Evolutionary conservation across 2,329 filamentous ascomycete genomes (phyloP), one percentile per base, ranked within the genome.

Genomic region (Nemania diffusa): DNA sequence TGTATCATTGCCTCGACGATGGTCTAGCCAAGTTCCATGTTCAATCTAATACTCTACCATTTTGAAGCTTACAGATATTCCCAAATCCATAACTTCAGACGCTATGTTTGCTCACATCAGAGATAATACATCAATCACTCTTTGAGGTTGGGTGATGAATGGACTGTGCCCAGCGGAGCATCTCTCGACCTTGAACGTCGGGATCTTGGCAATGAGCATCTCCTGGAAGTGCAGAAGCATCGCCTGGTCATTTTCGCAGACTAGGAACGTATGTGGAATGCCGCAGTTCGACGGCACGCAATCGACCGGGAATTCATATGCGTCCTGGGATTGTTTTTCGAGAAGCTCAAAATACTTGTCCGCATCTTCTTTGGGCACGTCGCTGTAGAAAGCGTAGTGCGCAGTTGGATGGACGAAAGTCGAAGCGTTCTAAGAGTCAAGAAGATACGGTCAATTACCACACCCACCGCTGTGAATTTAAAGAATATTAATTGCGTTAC

Each of bases 161-260:
- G 66, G 62, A 37, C 66, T 66, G 29, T 69, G 63, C 13, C 66
- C 62, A 4, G 66, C 51, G 0, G 63, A 42, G 20, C 58, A 62
- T 34, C 63, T 58, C 32, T 62, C 66, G 13, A 69, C 55, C 53
- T 53, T 63, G 17, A 69, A 26, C 3, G 62, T 62, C 32, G 63
- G 63, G 13, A 44, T 63, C 42, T 55, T 62, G 44, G 58, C 32
- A 26, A 69, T 63, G 44, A 69, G 40, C 59, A 62, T 58, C 46
- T 68, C 65, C 27, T 65, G 66, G 7, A 60, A 65, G n/a, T 48
- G 58, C 3, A 65, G 24, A 32, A 46, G 58, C 63, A 69, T 50
- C 20, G 63, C 62, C 58, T 65, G 53, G 20, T 60, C 66, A 48
- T 69, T 63, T 7, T 69, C 66, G 22, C 66, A 69, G 55, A 69